Percentiles rank a stretch among this genome's conserved stretches.
phyloP scores from a whole-genome alignment of 306 rosid species.

The Oxytropis ochrocephala region DNA sequence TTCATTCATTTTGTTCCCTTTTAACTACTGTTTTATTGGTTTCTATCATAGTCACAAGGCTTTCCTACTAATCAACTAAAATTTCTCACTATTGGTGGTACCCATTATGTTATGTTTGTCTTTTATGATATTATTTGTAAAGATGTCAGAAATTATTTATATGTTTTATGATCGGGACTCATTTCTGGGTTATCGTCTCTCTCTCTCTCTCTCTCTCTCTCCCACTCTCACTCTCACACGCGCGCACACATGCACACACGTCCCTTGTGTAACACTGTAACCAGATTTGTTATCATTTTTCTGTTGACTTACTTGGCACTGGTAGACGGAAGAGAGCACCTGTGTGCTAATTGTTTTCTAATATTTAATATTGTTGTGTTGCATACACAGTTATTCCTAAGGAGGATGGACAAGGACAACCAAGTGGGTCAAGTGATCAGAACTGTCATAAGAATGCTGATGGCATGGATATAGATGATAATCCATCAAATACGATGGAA shows the following conservation, averaged over 20 bases:
- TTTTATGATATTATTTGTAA: not conserved
- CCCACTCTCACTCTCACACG: not conserved
- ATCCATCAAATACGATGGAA: slow-evolving; percentile 6
- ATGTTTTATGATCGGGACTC: not conserved
- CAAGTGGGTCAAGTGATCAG: not conserved
- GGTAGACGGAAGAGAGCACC: not conserved
- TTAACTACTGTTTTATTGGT: too few species aligned
- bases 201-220: not conserved
- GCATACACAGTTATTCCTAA: not conserved
- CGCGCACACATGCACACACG: too few species aligned
- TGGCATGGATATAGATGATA: not conserved
- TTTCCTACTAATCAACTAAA: not conserved
- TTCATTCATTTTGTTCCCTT: too few species aligned
- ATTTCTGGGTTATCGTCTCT: not conserved
- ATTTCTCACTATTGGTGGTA: not conserved
- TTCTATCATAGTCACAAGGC: not conserved
- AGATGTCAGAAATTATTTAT: not conserved
- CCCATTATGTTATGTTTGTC: not conserved
- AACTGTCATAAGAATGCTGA: slow-evolving; percentile 10
- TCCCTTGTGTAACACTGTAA: not conserved
- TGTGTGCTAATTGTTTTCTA: not conserved
- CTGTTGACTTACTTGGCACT: not conserved
- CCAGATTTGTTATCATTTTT: not conserved
- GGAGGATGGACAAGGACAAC: slow-evolving; percentile 2
- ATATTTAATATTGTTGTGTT: not conserved